Conservation (phyloP, 106 monocot species). For the Acorus gramineus region DNA sequence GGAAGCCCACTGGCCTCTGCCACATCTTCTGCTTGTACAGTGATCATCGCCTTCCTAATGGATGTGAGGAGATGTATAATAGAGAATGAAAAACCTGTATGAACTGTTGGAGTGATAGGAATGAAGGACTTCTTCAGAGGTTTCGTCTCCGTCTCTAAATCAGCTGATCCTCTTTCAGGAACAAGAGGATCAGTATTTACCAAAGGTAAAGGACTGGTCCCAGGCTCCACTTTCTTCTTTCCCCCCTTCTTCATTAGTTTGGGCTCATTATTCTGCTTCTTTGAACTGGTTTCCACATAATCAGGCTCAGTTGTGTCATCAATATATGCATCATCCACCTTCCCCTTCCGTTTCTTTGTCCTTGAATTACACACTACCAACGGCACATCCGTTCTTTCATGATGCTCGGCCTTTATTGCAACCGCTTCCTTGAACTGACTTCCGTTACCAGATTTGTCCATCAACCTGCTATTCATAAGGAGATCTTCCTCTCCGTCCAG, state of each 20-base stretch:
- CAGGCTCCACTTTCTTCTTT: constrained; percentile 38
- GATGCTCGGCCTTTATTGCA: constrained; percentile 14
- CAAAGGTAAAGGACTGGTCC: constrained; percentile 9
- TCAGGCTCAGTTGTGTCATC: constrained; percentile 23
- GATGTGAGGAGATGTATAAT: constrained; percentile 91
- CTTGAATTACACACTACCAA: constrained; percentile 24
- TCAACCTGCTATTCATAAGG: constrained; percentile 12
- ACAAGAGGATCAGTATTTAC: constrained; percentile 11
- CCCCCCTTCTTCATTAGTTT: constrained; percentile 48
- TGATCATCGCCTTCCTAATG: constrained; percentile 67
- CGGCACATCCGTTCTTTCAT: constrained; percentile 23
- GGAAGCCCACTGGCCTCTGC: constrained; percentile 10
- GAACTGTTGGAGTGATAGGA: constrained; percentile 75
- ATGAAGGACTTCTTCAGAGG: constrained; percentile 53
- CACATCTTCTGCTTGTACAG: constrained; percentile 33
- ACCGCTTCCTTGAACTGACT: constrained; percentile 5
- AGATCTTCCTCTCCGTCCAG: constrained; percentile 21
- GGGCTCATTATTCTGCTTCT: constrained; percentile 26
- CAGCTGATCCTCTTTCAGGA: constrained; percentile 19
- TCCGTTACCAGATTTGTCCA: constrained; percentile 14
- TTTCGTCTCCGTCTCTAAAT: constrained; percentile 31
- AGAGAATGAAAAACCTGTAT: constrained; percentile 93
- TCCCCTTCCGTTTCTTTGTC: constrained; percentile 53
- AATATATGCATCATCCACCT: constrained; percentile 15
- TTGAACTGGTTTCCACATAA: constrained; percentile 21